Evolutionary conservation across 257 asterid species (phyloP).

Genomic region (Fraxinus pennsylvanica): DNA sequence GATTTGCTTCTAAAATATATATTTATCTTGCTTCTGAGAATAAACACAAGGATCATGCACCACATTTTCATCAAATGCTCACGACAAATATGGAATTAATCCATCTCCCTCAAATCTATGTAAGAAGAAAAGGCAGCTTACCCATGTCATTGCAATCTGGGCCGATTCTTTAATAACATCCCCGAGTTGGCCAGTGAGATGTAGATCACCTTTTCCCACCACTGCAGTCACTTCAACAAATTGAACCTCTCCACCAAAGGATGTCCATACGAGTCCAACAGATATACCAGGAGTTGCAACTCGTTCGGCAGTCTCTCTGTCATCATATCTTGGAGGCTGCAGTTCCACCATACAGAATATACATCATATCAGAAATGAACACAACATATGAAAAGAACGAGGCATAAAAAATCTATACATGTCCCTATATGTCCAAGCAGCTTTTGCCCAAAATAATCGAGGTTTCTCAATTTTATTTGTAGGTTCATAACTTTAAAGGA

Average conservation of each 20-base stretch:
- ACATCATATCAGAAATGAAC: slow-evolving; percentile 18
- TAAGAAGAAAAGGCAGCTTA: slow-evolving; percentile 33
- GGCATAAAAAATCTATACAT: slow-evolving; percentile 5
- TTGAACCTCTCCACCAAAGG: slow-evolving; percentile 97
- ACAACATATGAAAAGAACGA: slow-evolving; percentile 14
- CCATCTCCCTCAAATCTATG: background rate
- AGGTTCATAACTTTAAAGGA: background rate
- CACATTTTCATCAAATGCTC: slow-evolving; percentile 12
- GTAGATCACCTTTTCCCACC: slow-evolving; percentile 97
- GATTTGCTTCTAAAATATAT: background rate
- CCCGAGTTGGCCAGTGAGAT: slow-evolving; percentile 98
- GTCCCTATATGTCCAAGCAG: slow-evolving; percentile 12
- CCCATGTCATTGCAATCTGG: slow-evolving; percentile 99
- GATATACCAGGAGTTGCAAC: slow-evolving; percentile 92
- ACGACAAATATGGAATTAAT: slow-evolving; percentile 1
- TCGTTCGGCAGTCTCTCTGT: slow-evolving; percentile 88
- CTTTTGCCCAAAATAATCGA: slow-evolving; percentile 16
- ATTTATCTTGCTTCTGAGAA: background rate
- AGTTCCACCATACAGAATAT: slow-evolving; percentile 25
- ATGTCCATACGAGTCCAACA: slow-evolving; percentile 93
- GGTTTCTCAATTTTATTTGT: slow-evolving; percentile 15
- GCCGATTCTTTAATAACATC: slow-evolving; percentile 98
- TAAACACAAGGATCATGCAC: background rate
- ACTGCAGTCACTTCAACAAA: slow-evolving; percentile 91
- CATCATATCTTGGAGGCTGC: slow-evolving; percentile 94